Evolutionary conservation across 352 stramenopile species (phyloP).

Genomic region (Phytopythium ostracodes): DNA sequence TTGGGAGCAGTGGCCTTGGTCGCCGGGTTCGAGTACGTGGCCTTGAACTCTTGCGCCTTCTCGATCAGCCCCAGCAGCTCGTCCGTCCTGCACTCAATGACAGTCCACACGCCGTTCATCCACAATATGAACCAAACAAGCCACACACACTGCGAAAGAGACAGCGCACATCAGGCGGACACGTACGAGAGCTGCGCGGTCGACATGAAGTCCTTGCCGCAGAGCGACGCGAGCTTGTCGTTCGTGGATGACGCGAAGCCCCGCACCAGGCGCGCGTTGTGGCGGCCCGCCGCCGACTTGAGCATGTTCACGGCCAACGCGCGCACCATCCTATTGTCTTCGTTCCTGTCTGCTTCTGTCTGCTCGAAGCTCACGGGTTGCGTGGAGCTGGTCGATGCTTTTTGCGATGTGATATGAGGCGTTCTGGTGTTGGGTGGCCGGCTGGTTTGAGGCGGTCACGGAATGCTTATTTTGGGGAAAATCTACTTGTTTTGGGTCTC

Average conservation of each 20-base stretch:
- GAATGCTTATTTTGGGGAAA: too few species aligned
- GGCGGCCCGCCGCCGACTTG: neutral
- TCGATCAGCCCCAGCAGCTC: constrained; percentile 59
- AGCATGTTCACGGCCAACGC: constrained; percentile 1
- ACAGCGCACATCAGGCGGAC: neutral
- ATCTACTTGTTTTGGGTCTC: too few species aligned
- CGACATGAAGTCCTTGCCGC: constrained; percentile 68
- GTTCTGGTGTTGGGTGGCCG: neutral
- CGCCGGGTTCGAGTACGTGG: constrained; percentile 45
- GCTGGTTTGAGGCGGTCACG: too few species aligned
- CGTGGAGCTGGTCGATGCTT: neutral
- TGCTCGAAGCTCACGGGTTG: neutral
- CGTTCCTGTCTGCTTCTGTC: neutral
- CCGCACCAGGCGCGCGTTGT: constrained; percentile 2
- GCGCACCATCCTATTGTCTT: constrained; percentile 3
- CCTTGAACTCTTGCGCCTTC: constrained; percentile 70
- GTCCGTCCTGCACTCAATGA: constrained; percentile 9
- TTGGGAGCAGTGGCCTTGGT: constrained; percentile 57
- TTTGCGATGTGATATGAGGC: constrained; percentile 1
- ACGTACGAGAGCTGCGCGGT: constrained; percentile 55
- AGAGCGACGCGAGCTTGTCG: constrained; percentile 42
- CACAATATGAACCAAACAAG: neutral
- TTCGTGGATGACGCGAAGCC: constrained; percentile 19
- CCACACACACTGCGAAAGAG: too few species aligned
- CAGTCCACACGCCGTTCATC: neutral